Evolutionary conservation across 306 rosid genomes (phyloP).

Genomic region (Gynostemma pentaphyllum): DNA sequence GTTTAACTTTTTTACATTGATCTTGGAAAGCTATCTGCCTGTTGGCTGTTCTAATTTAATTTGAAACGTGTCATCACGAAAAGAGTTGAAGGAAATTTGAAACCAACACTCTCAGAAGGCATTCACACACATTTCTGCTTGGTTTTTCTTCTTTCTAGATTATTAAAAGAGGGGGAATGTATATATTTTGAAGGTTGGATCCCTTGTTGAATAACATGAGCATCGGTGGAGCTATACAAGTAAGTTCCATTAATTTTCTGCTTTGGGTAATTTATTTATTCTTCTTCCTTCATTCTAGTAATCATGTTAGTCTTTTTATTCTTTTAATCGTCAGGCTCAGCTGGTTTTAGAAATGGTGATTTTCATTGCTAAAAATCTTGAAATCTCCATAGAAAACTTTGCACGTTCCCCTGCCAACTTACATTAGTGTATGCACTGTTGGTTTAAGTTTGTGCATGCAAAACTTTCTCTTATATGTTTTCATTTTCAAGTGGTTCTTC

Average conservation of each 20-base stretch:
- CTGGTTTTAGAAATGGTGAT: conserved; percentile 88
- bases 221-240: conserved; percentile 81
- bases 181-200: conserved; percentile 62
- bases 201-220: conserved; percentile 64
- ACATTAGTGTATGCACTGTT: background rate
- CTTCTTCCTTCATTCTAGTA: background rate
- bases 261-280: conserved; percentile 12
- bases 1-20: background rate
- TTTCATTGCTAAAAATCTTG: conserved; percentile 97
- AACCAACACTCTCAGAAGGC: background rate
- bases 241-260: conserved; percentile 21
- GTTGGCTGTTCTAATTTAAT: no score
- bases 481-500: conserved; percentile 13
- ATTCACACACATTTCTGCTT: background rate
- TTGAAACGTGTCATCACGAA: background rate
- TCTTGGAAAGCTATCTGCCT: background rate
- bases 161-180: conserved; percentile 75
- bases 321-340: conserved; percentile 61
- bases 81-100: background rate
- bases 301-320: background rate
- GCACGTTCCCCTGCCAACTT: conserved; percentile 49
- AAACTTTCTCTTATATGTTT: conserved; percentile 16
- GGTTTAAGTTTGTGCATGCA: background rate
- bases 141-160: conserved; percentile 42
- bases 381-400: conserved; percentile 88